Conservation (phyloP, 1,139 yeast genomes). For the Blastobotrys ciferrii region DNA sequence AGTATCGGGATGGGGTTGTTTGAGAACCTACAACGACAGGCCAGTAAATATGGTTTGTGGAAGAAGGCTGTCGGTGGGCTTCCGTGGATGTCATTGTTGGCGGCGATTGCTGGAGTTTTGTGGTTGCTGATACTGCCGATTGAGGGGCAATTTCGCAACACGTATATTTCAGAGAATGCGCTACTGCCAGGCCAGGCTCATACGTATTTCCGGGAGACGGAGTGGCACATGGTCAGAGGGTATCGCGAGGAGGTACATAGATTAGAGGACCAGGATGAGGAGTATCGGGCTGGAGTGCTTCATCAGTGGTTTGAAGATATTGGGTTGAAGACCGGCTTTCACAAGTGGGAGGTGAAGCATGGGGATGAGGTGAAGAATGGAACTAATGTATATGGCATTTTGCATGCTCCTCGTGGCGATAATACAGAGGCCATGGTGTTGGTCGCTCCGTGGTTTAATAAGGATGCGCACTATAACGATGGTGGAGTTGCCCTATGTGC, state of each 20-base stretch:
- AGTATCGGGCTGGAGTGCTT: conserved; percentile 45
- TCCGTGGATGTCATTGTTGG: conserved; percentile 61
- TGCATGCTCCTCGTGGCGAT: conserved; percentile 94
- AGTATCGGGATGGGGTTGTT: conserved; percentile 38
- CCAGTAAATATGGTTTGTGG: conserved; percentile 33
- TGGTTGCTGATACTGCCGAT: conserved; percentile 74
- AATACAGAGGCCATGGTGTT: conserved; percentile 94
- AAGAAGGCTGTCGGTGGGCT: conserved; percentile 37
- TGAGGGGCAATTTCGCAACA: conserved; percentile 76
- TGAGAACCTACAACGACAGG: conserved; percentile 35
- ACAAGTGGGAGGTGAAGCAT: conserved; percentile 37
- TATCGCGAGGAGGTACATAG: conserved; percentile 60
- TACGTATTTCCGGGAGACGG: conserved; percentile 88
- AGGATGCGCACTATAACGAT: conserved; percentile 56
- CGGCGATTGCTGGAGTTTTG: conserved; percentile 57
- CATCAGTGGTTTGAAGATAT: conserved; percentile 63
- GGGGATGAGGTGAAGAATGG: conserved; percentile 44
- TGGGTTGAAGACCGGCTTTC: conserved; percentile 67
- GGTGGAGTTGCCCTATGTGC: conserved; percentile 79
- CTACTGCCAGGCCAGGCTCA: conserved; percentile 95
- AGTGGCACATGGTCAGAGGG: conserved; percentile 90
- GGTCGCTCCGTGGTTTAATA: conserved; percentile 81
- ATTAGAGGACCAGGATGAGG: conserved; percentile 36
- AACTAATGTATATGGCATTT: conserved; percentile 70
- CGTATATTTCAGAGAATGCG: conserved; percentile 94